Percentiles rank a stretch among this genome's conserved stretches.
These are phyloP conservation scores for Kluyveromyces lactis DNA, from an alignment of 805 yeast genomes.

Conservation along the genomic window DNA sequence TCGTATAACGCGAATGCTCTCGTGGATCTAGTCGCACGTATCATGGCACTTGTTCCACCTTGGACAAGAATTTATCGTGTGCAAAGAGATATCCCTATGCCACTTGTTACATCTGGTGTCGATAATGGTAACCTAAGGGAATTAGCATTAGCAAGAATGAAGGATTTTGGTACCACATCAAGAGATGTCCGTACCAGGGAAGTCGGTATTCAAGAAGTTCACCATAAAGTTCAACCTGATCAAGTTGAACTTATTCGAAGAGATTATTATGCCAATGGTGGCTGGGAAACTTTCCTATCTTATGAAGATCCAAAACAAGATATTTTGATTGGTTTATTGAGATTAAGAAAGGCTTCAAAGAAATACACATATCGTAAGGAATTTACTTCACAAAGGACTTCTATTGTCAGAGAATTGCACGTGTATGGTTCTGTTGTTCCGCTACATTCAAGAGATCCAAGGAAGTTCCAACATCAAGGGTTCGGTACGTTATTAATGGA, in stretches of 20 bases:
- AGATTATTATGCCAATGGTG: constrained; percentile 95
- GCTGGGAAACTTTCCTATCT: constrained; percentile 95
- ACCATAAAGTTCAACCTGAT: constrained; percentile 92
- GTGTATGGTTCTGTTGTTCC: constrained; percentile 98
- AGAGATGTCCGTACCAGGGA: constrained; percentile 96
- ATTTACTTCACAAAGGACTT: constrained; percentile 72
- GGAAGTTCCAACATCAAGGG: constrained; percentile 98
- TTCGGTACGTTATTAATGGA: constrained; percentile 97
- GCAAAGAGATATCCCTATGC: constrained; percentile 99
- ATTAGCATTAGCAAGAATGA: constrained; percentile 93
- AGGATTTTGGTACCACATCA: constrained; percentile 92
- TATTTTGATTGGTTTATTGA: constrained; percentile 80
- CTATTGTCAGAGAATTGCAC: constrained; percentile 93
- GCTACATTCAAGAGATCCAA: constrained; percentile 89
- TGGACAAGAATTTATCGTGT: constrained; percentile 99
- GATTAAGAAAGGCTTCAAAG: constrained; percentile 82
- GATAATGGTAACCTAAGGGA: constrained; percentile 96
- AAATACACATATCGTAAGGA: constrained; percentile 88
- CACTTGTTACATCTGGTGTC: constrained; percentile 93
- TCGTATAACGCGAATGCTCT: constrained; percentile 92
- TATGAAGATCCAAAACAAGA: constrained; percentile 97
- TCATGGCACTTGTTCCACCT: constrained; percentile 93
- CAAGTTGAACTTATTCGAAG: constrained; percentile 93
- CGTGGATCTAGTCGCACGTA: constrained; percentile 91
- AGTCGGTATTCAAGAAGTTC: constrained; percentile 98